These are phyloP conservation scores for Globisporangium echinulatum DNA, from an alignment of 352 stramenopile species.

Conservation along the genomic window DNA sequence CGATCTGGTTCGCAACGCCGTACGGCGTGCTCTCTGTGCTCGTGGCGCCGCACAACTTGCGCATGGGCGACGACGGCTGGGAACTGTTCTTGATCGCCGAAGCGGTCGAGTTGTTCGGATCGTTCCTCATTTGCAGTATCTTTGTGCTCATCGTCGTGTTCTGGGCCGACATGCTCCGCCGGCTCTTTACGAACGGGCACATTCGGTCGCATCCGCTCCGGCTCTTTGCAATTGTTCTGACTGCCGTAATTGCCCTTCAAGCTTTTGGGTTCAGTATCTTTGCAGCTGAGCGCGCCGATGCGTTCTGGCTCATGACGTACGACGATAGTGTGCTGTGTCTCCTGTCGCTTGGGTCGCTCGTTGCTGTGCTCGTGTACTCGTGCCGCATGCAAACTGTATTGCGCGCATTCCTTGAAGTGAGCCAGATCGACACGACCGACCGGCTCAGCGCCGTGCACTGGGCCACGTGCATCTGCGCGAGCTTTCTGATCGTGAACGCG, in stretches of 20 bases:
- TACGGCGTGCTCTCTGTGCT: conserved; percentile 68
- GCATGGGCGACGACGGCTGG: conserved; percentile 64
- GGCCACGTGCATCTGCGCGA: conserved; percentile 92
- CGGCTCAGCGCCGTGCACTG: conserved; percentile 94
- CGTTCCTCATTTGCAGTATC: conserved; percentile 93
- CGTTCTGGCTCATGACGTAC: conserved; percentile 93
- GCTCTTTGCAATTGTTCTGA: conserved; percentile 84
- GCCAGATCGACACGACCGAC: conserved; percentile 95
- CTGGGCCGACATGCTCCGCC: conserved; percentile 96
- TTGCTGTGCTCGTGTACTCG: conserved; percentile 93
- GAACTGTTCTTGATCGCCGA: conserved; percentile 77
- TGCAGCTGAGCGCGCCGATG: conserved; percentile 72
- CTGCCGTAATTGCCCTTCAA: conserved; percentile 64
- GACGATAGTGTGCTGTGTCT: conserved; percentile 87
- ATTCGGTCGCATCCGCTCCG: conserved; percentile 80
- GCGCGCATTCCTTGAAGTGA: conserved; percentile 93
- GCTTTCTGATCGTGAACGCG: conserved; percentile 93
- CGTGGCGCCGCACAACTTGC: conserved; percentile 44
- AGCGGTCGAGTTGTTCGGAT: conserved; percentile 86
- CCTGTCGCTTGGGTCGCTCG: conserved; percentile 82
- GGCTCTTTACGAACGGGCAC: conserved; percentile 72
- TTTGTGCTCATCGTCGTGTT: conserved; percentile 97
- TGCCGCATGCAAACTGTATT: conserved; percentile 95
- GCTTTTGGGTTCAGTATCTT: conserved; percentile 88
- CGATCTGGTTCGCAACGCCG: conserved; percentile 69